Evolutionary conservation across 306 rosid species (phyloP), one percentile per base, ranked within the genome.

Genomic region (Dalbergia oliveri): DNA sequence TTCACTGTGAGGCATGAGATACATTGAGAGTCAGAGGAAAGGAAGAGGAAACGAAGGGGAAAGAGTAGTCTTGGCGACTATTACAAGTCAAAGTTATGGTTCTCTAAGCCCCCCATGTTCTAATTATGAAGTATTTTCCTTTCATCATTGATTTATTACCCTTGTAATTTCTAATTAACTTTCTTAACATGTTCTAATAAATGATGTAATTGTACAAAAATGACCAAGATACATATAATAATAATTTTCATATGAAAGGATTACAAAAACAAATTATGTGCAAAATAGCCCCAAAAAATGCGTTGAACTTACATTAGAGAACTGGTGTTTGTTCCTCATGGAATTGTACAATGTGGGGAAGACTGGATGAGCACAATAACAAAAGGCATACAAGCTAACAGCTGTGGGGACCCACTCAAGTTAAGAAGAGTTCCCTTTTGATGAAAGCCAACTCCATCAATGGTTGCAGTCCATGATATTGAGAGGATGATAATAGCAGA

Each of bases 331-430:
- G 74, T 87, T 83, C 62, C 75, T 83, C 96, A 90, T 93, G 12
- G 99, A 93, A 51, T 87, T 91, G 85, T 91, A 91, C 44, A 95
- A 79, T 9, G 94, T 88, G 11, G 97, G 99, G 62, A 95, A 95
- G 45, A 93, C 93, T 0, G 99, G 96, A 80, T 95, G 99, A 0
- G 97, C 97, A 73, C 98, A 91, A n/a, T 90, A 93, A 72, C 97
- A 95, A 37, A 95, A 95, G 15, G 96, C 92, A 60, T 77, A 93
- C 69, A 95, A 88, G 88, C 94, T 91, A 60, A 91, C 77, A 15
- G 97, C 78, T 5, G 90, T 90, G 1, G 94, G 95, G 57, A 90
- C 0, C 97, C 99, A 47, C 54, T 80, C 95, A 85, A 91, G 47
- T 86, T 82, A 9, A 93, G 2, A 9, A 84, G 75, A 21, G 67